phyloP scores from a whole-genome alignment of 306 rosid genomes.

The Glycine tomentella region DNA sequence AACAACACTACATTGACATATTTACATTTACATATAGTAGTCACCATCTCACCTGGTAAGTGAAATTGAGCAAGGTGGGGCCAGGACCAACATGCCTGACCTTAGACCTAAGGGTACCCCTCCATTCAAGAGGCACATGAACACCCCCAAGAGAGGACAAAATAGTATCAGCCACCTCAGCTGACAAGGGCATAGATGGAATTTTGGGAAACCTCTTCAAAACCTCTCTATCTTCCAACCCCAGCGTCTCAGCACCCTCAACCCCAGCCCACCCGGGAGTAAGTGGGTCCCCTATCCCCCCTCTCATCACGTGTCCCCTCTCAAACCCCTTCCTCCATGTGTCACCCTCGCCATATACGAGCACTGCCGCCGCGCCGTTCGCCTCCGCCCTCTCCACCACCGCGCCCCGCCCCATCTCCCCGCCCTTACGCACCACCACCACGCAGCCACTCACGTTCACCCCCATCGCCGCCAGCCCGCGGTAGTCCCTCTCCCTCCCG shows the following conservation, averaged over 20 bases:
- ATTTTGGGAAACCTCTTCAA: slow-evolving; percentile 82
- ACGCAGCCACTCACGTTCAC: slow-evolving; percentile 78
- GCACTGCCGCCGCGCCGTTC: slow-evolving; percentile 77
- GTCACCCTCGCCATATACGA: slow-evolving; percentile 61
- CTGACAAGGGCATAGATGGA: slow-evolving; percentile 88
- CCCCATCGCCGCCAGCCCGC: slow-evolving; percentile 51
- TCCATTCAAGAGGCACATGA: slow-evolving; percentile 69
- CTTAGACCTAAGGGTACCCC: slow-evolving; percentile 40
- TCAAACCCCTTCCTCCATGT: slow-evolving; percentile 78
- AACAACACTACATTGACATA: neutral
- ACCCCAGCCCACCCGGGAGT: slow-evolving; percentile 91
- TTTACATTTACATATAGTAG: neutral
- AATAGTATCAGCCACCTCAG: slow-evolving; percentile 64
- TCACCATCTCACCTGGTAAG: slow-evolving; percentile 71
- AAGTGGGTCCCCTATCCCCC: slow-evolving; percentile 92
- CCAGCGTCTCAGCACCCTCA: slow-evolving; percentile 75
- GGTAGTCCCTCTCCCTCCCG: slow-evolving; percentile 76
- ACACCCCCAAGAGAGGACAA: slow-evolving; percentile 61
- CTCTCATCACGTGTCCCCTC: slow-evolving; percentile 83
- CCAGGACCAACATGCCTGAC: slow-evolving; percentile 76
- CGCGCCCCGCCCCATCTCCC: slow-evolving; percentile 59
- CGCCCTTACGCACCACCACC: slow-evolving; percentile 71
- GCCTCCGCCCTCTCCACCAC: slow-evolving; percentile 76
- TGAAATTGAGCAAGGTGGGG: slow-evolving; percentile 77
- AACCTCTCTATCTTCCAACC: slow-evolving; percentile 67